A percentile compares a stretch with the other conserved stretches of the same genome.
phyloP scores from a whole-genome alignment of 1,284 basidiomycete genomes.

The Papiliotrema fonsecae region DNA sequence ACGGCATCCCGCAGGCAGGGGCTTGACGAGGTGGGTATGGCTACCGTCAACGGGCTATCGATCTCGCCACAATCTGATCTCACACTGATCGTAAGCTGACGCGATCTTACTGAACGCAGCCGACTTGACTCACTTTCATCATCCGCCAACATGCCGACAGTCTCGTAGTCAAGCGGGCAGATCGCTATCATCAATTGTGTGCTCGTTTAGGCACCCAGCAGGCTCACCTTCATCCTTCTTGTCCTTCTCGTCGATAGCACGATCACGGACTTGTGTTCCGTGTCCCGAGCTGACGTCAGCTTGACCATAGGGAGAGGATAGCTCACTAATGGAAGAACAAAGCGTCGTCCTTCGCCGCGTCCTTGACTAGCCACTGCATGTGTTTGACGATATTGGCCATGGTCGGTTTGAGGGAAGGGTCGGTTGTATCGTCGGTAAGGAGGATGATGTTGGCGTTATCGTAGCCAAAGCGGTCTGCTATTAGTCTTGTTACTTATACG shows the following conservation, averaged over 20 bases:
- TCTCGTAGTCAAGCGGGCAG: conserved; percentile 76
- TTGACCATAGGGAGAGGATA: background rate
- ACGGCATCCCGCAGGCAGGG: conserved; percentile 76
- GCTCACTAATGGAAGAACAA: conserved; percentile 73
- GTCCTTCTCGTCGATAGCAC: conserved; percentile 54
- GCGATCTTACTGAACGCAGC: no score
- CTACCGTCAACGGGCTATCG: conserved; percentile 9
- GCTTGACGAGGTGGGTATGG: conserved; percentile 55
- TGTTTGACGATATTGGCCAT: conserved; percentile 73
- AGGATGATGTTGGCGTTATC: conserved; percentile 74
- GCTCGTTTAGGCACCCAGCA: background rate
- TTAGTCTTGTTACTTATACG: background rate
- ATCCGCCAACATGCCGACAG: conserved; percentile 71
- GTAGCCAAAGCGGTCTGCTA: conserved; percentile 59
- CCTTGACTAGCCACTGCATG: conserved; percentile 82
- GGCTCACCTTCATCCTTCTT: conserved; percentile 33
- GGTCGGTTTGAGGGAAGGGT: conserved; percentile 66
- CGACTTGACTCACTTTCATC: conserved; percentile 36
- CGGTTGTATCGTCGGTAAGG: conserved; percentile 69
- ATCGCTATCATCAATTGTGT: conserved; percentile 54
- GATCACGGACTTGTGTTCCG: conserved; percentile 72
- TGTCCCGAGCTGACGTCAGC: conserved; percentile 56
- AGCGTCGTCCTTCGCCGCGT: conserved; percentile 74
- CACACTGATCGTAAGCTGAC: no score
- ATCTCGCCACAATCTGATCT: background rate